Conservation (phyloP, 164 flowering plant genomes). For the Piper longum region DNA sequence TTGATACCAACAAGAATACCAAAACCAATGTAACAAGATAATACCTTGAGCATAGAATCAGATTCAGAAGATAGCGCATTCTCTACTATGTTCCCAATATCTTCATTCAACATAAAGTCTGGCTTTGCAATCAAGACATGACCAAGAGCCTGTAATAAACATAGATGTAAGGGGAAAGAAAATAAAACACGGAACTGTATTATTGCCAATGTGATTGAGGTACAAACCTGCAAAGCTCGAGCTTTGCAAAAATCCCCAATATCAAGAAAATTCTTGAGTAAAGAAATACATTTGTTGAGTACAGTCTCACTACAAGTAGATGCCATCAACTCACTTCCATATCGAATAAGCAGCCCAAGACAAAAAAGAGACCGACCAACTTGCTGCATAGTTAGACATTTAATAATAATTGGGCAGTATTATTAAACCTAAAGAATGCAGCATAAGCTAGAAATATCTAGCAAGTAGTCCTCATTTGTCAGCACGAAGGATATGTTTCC, state of each 20-base stretch:
- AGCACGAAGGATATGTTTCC: no score
- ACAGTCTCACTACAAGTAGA: constrained; percentile 21
- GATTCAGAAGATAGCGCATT: constrained; percentile 51
- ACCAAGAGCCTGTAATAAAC: constrained; percentile 61
- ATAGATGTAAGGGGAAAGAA: neutral
- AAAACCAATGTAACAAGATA: neutral
- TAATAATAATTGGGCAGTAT: no score
- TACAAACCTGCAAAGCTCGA: constrained; percentile 76
- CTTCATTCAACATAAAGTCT: constrained; percentile 80
- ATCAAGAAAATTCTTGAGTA: constrained; percentile 57
- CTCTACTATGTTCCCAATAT: constrained; percentile 61
- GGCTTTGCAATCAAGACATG: constrained; percentile 77
- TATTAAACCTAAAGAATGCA: no score
- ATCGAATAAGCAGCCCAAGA: constrained; percentile 82
- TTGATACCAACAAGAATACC: neutral
- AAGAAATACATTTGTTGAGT: constrained; percentile 33
- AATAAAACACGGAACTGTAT: neutral
- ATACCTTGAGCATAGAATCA: constrained; percentile 76
- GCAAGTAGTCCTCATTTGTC: no score
- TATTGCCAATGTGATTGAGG: neutral
- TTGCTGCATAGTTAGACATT: constrained; percentile 31
- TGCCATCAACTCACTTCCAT: constrained; percentile 51
- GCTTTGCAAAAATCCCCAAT: constrained; percentile 60
- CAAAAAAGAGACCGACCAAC: constrained; percentile 84
- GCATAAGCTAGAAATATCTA: no score